phyloP scores from a whole-genome alignment of 805 yeast genomes.

The Yamadazyma nakazawae region DNA sequence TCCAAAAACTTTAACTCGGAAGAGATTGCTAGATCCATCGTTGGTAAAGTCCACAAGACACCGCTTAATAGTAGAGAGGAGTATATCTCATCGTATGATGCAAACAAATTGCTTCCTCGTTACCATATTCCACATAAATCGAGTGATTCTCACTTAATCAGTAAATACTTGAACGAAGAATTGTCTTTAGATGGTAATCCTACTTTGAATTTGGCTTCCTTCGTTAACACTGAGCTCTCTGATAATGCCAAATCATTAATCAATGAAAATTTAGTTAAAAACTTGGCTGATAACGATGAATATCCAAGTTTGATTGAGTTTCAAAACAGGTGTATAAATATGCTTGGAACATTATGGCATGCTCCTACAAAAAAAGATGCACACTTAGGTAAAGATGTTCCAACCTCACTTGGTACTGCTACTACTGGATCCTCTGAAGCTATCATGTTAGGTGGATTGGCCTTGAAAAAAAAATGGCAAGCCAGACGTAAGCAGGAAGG shows the following conservation, averaged over 20 bases:
- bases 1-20: slow-evolving; percentile 46
- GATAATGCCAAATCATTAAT: slow-evolving; percentile 44
- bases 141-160: slow-evolving; percentile 49
- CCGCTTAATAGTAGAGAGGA: slow-evolving; percentile 24
- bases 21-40: slow-evolving; percentile 31
- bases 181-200: slow-evolving; percentile 82
- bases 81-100: slow-evolving; percentile 29
- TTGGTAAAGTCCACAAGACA: slow-evolving; percentile 21
- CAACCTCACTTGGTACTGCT: slow-evolving; percentile 71
- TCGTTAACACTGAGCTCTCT: slow-evolving; percentile 73
- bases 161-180: slow-evolving; percentile 66
- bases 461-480: slow-evolving; percentile 90
- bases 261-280: slow-evolving; percentile 73
- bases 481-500: slow-evolving; percentile 57
- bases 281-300: slow-evolving; percentile 90
- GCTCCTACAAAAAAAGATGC: slow-evolving; percentile 44
- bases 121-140: slow-evolving; percentile 61
- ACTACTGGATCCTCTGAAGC: slow-evolving; percentile 96
- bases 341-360: slow-evolving; percentile 77
- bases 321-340: slow-evolving; percentile 79
- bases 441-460: slow-evolving; percentile 88
- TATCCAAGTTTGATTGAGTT: slow-evolving; percentile 81
- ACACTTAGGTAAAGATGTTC: slow-evolving; percentile 27
- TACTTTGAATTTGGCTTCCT: slow-evolving; percentile 79
- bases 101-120: slow-evolving; percentile 45